Evolutionary conservation across 2,329 filamentous ascomycete genomes (phyloP).

Genomic region (Zymoseptoria crescenta): DNA sequence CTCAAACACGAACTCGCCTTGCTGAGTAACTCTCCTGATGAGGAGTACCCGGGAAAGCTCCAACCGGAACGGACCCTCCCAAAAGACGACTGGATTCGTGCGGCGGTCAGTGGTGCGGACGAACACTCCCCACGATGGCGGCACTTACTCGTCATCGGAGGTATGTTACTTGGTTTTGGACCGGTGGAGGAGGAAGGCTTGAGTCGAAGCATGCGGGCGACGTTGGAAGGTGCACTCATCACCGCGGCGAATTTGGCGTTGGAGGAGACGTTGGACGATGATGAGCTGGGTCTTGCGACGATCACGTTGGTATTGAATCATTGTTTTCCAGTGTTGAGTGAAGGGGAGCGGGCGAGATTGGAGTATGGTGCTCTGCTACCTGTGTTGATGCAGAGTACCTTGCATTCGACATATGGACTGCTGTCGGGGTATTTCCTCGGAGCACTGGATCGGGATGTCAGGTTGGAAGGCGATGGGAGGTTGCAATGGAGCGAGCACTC

Average conservation of each 20-base stretch:
- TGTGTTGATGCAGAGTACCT: conserved; percentile 58
- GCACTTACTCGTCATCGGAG: conserved; percentile 72
- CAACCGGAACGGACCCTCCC: conserved; percentile 27
- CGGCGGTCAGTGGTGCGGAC: conserved; percentile 52
- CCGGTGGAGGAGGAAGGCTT: conserved; percentile 55
- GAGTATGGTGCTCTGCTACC: conserved; percentile 64
- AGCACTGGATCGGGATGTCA: conserved; percentile 59
- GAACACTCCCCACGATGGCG: conserved; percentile 65
- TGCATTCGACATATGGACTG: conserved; percentile 64
- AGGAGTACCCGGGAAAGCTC: conserved; percentile 18
- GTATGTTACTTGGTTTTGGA: conserved; percentile 70
- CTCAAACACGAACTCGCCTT: conserved; percentile 41
- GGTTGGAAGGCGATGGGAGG: conserved; percentile 43
- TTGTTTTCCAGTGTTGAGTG: conserved; percentile 63
- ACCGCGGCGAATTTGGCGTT: conserved; percentile 70
- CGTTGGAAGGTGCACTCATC: conserved; percentile 65
- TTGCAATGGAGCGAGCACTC: conserved; percentile 58
- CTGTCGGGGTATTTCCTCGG: conserved; percentile 68
- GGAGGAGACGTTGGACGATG: conserved; percentile 45
- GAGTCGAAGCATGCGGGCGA: conserved; percentile 55
- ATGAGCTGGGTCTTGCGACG: conserved; percentile 40
- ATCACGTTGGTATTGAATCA: conserved; percentile 69
- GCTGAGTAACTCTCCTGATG: conserved; percentile 17
- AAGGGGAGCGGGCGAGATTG: conserved; percentile 49
- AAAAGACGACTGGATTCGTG: conserved; percentile 51